A percentile compares a stretch with the other conserved stretches of the same genome.
Conservation (phyloP, 768 basidiomycete genomes). For the Russula vinacea region DNA sequence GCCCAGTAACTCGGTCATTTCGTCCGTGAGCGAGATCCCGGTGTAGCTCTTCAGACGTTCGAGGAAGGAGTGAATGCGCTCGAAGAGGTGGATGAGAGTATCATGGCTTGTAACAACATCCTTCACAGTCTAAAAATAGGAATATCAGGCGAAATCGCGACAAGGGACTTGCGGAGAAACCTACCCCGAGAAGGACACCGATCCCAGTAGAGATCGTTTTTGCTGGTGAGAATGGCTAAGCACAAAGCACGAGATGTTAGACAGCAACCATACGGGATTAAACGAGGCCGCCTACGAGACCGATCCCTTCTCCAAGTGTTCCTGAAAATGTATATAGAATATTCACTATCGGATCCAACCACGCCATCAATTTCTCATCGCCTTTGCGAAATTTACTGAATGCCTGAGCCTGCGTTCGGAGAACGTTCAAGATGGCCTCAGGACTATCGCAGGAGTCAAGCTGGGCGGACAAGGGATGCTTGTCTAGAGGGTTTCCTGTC, state of each 20-base stretch:
- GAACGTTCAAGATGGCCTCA: background rate
- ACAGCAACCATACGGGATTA: background rate
- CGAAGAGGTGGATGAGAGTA: background rate
- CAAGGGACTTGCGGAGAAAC: background rate
- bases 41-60: background rate
- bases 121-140: background rate
- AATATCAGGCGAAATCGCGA: background rate
- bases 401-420: background rate
- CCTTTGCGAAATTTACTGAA: background rate
- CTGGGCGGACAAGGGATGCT: background rate
- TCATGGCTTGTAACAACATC: background rate
- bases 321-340: background rate
- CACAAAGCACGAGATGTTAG: background rate
- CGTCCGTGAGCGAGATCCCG: background rate
- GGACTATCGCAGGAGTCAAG: background rate
- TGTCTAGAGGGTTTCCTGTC: background rate
- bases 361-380: constrained; percentile 1
- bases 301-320: background rate
- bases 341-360: constrained; percentile 2
- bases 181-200: background rate
- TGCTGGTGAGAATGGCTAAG: constrained; percentile 6
- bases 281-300: background rate
- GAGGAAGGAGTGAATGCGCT: constrained; percentile 6
- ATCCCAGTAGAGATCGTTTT: background rate
- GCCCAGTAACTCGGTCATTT: background rate